Conservation (phyloP, 2,329 filamentous ascomycete species). For the Botrytis pseudocinerea region DNA sequence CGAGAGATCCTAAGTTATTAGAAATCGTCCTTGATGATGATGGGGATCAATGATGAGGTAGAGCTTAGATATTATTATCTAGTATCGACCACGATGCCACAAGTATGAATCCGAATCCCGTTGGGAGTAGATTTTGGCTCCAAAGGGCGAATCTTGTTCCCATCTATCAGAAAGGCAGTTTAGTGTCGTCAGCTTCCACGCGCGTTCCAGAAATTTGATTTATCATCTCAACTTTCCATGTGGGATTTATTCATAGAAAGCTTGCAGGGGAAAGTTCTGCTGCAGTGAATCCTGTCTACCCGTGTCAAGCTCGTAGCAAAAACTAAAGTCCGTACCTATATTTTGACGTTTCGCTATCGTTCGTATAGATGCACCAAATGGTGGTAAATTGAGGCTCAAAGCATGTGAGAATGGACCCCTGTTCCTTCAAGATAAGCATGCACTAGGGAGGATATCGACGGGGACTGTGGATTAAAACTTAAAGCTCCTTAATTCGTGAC, state of each 20-base stretch:
- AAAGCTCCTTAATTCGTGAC: neutral
- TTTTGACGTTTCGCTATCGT: neutral
- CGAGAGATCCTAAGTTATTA: constrained; percentile 63
- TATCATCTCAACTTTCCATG: neutral
- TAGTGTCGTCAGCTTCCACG: neutral
- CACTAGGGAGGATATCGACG: neutral
- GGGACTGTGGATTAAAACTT: neutral
- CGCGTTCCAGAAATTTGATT: neutral
- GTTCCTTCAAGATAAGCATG: constrained; percentile 13
- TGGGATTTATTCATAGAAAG: neutral
- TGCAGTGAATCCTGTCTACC: neutral
- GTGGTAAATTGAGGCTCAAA: constrained; percentile 3
- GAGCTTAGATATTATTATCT: neutral
- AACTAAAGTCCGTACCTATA: neutral
- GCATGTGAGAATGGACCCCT: neutral
- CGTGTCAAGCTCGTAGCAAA: neutral
- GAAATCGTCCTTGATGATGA: constrained; percentile 72
- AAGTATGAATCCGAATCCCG: neutral
- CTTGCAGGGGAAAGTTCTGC: neutral
- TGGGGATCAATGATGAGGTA: constrained; percentile 43
- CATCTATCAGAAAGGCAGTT: neutral
- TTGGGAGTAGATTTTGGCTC: too few relatives aligned
- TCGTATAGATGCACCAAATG: neutral
- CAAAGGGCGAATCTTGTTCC: neutral
- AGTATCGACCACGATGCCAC: neutral